Percentiles rank a stretch among this genome's conserved stretches.
Evolutionary conservation across 129 eudicot genomes (phyloP).

Genomic region (Flaveria brownii): DNA sequence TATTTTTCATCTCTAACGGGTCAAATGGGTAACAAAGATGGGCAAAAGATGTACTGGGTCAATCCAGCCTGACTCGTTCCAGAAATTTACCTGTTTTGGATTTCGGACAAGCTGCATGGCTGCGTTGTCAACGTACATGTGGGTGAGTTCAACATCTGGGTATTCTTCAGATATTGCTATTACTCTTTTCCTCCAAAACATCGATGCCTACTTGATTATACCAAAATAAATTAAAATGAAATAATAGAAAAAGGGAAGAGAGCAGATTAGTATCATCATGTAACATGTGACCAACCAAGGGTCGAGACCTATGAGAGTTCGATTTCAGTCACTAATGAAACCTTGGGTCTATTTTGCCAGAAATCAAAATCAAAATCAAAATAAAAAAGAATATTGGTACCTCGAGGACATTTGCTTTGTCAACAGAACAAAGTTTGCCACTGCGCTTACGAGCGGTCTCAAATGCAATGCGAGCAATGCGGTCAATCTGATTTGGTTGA

Average conservation of each 20-base stretch:
- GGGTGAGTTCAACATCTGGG: conserved; percentile 93
- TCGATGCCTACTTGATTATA: conserved; percentile 61
- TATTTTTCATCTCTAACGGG: neutral
- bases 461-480: conserved; percentile 94
- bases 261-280: neutral
- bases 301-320: neutral
- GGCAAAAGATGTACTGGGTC: neutral
- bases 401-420: conserved; percentile 98
- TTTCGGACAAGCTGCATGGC: conserved; percentile 98
- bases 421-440: conserved; percentile 93
- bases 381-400: conserved; percentile 32
- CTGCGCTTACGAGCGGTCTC: conserved; percentile 89
- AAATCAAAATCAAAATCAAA: neutral
- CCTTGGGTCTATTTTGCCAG: neutral
- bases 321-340: neutral
- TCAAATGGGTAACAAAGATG: neutral
- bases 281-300: conserved; percentile 3
- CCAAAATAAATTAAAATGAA: neutral
- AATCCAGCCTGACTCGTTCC: neutral
- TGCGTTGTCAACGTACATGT: conserved; percentile 98
- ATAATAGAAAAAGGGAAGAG: neutral
- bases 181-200: conserved; percentile 91
- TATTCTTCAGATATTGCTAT: conserved; percentile 67
- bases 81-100: conserved; percentile 74
- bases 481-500: conserved; percentile 62